phyloP scores from a whole-genome alignment of 148 eudicot genomes.

The Linanthus parryae region DNA sequence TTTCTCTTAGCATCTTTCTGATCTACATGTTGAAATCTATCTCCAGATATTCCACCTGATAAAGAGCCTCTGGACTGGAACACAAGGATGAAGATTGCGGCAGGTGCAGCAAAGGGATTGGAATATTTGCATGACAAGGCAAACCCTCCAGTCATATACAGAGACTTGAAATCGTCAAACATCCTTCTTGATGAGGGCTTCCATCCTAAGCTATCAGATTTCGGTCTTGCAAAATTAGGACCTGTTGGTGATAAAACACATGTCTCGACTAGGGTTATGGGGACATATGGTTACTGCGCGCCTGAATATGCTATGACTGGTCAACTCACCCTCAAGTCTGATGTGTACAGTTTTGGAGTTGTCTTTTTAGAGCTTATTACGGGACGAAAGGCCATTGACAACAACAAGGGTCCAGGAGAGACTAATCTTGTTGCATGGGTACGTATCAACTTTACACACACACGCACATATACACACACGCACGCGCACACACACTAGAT shows the following conservation, averaged over 20 bases:
- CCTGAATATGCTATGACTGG: conserved; percentile 99
- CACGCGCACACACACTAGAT: too few species aligned
- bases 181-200: conserved; percentile 87
- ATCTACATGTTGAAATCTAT: conserved; percentile 1
- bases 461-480: too few species aligned
- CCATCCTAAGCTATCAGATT: conserved; percentile 93
- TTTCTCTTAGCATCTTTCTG: not conserved
- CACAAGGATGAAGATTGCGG: conserved; percentile 99
- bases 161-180: conserved; percentile 96
- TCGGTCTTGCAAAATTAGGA: conserved; percentile 93
- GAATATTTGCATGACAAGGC: conserved; percentile 97
- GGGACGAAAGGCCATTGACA: conserved; percentile 94
- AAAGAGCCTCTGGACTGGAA: conserved; percentile 98
- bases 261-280: conserved; percentile 97
- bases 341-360: conserved; percentile 97
- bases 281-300: conserved; percentile 98
- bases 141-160: conserved; percentile 94
- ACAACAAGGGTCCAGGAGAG: conserved; percentile 66
- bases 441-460: too few species aligned
- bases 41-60: conserved; percentile 68
- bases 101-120: conserved; percentile 96
- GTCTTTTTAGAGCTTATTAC: conserved; percentile 95
- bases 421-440: conserved; percentile 99
- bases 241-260: conserved; percentile 99
- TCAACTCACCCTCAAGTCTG: conserved; percentile 93